Conservation (phyloP, 352 stramenopile genomes). For the Thraustochytrium sp. region DNA sequence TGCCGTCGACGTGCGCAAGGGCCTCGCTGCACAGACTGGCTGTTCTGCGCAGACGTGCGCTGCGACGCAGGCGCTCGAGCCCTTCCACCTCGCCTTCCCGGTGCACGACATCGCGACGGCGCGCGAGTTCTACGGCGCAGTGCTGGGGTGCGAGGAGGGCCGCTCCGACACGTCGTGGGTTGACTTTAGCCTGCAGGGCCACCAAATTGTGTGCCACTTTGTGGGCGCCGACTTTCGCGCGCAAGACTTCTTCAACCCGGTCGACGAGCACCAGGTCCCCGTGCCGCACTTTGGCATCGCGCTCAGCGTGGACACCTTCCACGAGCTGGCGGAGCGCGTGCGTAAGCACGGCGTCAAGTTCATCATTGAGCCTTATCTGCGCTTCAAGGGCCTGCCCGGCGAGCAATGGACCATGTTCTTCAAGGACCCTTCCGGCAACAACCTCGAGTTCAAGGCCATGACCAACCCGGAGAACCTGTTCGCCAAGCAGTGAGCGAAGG, state of each 20-base stretch:
- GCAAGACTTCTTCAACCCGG: constrained; percentile 89
- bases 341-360: constrained; percentile 72
- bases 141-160: constrained; percentile 64
- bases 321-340: constrained; percentile 74
- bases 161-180: not conserved
- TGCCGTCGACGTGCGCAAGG: too few species aligned
- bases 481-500: constrained; percentile 94
- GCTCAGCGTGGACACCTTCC: constrained; percentile 83
- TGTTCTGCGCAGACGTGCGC: not conserved
- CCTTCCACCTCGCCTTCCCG: constrained; percentile 84
- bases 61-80: constrained; percentile 40
- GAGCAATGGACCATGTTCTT: constrained; percentile 99
- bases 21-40: too few species aligned
- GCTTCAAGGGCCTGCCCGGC: constrained; percentile 80
- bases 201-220: constrained; percentile 77
- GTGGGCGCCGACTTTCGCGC: constrained; percentile 83
- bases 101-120: constrained; percentile 84
- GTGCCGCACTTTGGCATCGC: constrained; percentile 90
- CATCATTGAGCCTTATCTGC: constrained; percentile 88
- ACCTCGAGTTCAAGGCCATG: constrained; percentile 98
- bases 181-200: constrained; percentile 65
- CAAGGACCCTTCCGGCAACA: constrained; percentile 84
- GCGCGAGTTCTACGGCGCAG: constrained; percentile 82
- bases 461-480: constrained; percentile 92
- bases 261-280: constrained; percentile 93